Base-by-base conservation (phyloP, 1,139 yeast species). In the Suhomyces kunorum region DNA sequence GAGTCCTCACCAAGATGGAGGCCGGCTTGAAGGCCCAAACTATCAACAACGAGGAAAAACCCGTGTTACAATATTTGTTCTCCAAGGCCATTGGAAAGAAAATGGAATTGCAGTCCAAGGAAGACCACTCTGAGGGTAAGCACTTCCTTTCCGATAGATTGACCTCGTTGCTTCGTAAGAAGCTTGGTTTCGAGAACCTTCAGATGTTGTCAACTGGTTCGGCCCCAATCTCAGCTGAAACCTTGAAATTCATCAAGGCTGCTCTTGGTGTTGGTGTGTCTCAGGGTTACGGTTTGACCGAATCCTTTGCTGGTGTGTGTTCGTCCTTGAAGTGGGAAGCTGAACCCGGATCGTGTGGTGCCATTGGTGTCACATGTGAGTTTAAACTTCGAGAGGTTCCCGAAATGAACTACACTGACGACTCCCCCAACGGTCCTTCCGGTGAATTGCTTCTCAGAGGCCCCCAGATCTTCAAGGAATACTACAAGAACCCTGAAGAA, bases 271-370 rank as follows among this genome's bases (percentile, higher is more conserved):
- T 62, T 25, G 78, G 76, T 17, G 44, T 72, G 40, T 38, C 59
- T 23, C 76, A 71, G 53, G 77, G 76, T 36, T 72, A 71, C 47
- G 78, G 78, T 7, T 62, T 69, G 46, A 71, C 76, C 23, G 78
- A 72, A 49, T 61, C 72, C 5, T 70, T 70, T 53, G 76, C 74
- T 9, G 76, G 76, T 13, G 48, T 68, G 32, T 56, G 64, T 45
- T 39, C 55, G 8, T 61, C 75, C 3, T 49, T 53, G 28, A 51
- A 50, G 22, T 64, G 50, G 44, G 75, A 69, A 42, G 55, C 63
- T 11, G 47, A 51, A 9, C 75, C 76, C 1, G 76, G 76, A 11
- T 61, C 69, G 18, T 68, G 74, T 51, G 76, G 76, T 25, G 46
- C 71, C 6, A 54, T 66, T 29, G 52, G 62, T 14, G 40, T 64